Evolutionary conservation across 768 basidiomycete genomes (phyloP).

Genomic region (Leccinum subtestaceum): DNA sequence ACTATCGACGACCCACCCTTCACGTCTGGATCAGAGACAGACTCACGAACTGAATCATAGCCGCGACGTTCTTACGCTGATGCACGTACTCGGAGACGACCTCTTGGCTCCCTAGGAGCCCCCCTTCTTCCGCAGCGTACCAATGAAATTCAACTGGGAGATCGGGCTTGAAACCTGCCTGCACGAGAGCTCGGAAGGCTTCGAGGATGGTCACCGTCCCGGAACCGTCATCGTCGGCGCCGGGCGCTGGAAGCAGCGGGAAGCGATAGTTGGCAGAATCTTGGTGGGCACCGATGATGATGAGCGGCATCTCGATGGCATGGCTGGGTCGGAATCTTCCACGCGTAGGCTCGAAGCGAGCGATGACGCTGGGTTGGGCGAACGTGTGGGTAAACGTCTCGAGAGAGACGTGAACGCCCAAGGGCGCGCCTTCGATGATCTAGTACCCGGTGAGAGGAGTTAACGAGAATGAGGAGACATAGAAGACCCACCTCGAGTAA

Average conservation of each 20-base stretch:
- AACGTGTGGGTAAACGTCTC: constrained; percentile 24
- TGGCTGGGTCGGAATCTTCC: constrained; percentile 7
- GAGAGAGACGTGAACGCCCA: constrained; percentile 15
- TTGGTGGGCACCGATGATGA: constrained; percentile 43
- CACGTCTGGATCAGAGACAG: background rate
- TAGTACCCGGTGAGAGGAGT: background rate
- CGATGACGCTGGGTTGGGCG: constrained; percentile 23
- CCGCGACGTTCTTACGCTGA: constrained; percentile 43
- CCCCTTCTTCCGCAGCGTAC: constrained; percentile 71
- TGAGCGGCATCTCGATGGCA: constrained; percentile 23
- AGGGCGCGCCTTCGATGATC: constrained; percentile 15
- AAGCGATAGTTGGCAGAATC: constrained; percentile 43
- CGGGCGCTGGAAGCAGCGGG: constrained; percentile 42
- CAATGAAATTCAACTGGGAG: constrained; percentile 77
- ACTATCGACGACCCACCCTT: background rate
- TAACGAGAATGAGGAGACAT: background rate
- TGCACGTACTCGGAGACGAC: constrained; percentile 50
- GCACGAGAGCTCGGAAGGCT: constrained; percentile 67
- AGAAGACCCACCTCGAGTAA: constrained; percentile 1
- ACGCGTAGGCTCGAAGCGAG: constrained; percentile 24
- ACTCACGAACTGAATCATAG: constrained; percentile 49
- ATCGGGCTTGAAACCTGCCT: constrained; percentile 64
- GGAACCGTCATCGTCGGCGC: constrained; percentile 52
- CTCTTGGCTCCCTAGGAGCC: constrained; percentile 38
- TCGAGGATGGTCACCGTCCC: constrained; percentile 79